These are phyloP conservation scores for Flammula alnicola DNA, from an alignment of 1,284 basidiomycete genomes.

Conservation along the genomic window DNA sequence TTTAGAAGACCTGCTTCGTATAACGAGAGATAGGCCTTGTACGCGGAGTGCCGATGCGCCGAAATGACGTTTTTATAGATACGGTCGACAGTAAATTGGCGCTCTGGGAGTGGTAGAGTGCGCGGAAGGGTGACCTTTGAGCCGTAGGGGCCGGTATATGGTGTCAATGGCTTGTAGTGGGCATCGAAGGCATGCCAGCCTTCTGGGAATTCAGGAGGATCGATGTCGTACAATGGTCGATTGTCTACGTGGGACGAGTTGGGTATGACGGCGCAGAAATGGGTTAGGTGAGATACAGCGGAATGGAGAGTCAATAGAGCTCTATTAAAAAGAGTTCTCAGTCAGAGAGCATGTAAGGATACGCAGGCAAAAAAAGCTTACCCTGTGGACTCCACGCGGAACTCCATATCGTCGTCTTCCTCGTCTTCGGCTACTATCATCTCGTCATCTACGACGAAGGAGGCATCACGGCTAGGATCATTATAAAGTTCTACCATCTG, in stretches of 20 bases:
- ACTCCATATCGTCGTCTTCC: constrained; percentile 46
- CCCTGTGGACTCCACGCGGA: too few species aligned
- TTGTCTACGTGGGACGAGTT: too few species aligned
- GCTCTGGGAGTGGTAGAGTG: constrained; percentile 51
- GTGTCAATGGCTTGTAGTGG: too few species aligned
- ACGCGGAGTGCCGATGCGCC: constrained; percentile 74
- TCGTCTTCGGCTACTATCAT: constrained; percentile 35
- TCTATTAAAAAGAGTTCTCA: constrained; percentile 37
- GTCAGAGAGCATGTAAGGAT: too few species aligned
- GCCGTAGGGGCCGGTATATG: too few species aligned
- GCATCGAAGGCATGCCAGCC: too few species aligned
- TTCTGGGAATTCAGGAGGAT: too few species aligned
- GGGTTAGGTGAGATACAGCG: constrained; percentile 69
- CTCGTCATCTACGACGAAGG: constrained; percentile 17
- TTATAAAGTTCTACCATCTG: too few species aligned
- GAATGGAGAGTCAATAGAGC: constrained; percentile 73
- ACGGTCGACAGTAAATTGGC: constrained; percentile 52
- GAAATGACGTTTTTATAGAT: constrained; percentile 58
- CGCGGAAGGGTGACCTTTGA: constrained; percentile 69
- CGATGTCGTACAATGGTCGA: too few species aligned
- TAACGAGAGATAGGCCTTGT: constrained; percentile 65
- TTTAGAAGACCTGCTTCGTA: constrained; percentile 66
- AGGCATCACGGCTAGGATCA: constrained; percentile 54
- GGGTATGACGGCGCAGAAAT: too few species aligned
- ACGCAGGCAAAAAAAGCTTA: constrained; percentile 38